Conservation (phyloP, 352 stramenopile species). For the Phytophthora fragariae region DNA sequence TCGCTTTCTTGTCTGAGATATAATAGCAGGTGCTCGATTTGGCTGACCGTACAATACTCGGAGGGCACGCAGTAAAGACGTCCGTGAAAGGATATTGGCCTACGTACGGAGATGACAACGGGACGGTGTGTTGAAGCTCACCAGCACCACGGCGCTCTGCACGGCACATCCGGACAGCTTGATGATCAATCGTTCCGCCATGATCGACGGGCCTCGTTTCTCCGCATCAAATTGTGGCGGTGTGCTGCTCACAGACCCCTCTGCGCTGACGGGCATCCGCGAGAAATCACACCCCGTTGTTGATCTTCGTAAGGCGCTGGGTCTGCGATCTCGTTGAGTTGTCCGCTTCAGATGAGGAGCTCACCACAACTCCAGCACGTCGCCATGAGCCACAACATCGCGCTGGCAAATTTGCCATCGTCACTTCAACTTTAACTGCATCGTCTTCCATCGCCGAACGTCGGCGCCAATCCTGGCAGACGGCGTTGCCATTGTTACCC, state of each 20-base stretch:
- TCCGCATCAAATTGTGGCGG: constrained; percentile 35
- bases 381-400: constrained; percentile 1
- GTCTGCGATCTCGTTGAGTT: constrained; percentile 15
- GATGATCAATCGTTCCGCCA: constrained; percentile 26
- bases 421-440: constrained; percentile 12
- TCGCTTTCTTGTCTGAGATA: constrained; percentile 5
- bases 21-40: constrained; percentile 27
- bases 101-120: constrained; percentile 19
- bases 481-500: not conserved
- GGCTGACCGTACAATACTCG: not conserved
- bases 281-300: constrained; percentile 23
- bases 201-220: constrained; percentile 31
- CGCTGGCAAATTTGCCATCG: constrained; percentile 7
- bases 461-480: constrained; percentile 18
- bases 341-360: constrained; percentile 9
- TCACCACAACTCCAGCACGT: constrained; percentile 3
- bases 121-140: constrained; percentile 35
- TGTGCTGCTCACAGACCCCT: constrained; percentile 6
- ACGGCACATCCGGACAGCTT: constrained; percentile 38
- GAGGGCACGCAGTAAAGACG: not conserved
- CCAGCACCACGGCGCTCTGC: constrained; percentile 10
- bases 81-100: not conserved
- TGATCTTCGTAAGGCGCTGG: constrained; percentile 16
- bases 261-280: constrained; percentile 33
- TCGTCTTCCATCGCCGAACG: constrained; percentile 21